Conservation (phyloP, 1,139 yeast genomes). For the Hansenula lynferdii region DNA sequence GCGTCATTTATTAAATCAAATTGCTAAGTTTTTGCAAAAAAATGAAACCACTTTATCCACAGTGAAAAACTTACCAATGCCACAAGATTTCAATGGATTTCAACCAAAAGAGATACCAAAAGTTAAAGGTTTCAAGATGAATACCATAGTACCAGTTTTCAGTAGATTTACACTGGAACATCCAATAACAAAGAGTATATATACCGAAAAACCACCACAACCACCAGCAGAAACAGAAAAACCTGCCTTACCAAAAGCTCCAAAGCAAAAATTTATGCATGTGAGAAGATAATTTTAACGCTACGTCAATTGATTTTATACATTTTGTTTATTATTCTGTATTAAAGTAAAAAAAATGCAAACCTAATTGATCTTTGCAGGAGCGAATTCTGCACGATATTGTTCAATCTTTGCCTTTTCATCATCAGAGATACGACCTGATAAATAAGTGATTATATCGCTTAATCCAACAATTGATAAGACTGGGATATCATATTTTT, state of each 20-base stretch:
- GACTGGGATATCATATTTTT: constrained; percentile 76
- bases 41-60: constrained; percentile 72
- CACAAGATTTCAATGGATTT: constrained; percentile 39
- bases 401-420: constrained; percentile 52
- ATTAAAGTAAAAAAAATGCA: not conserved
- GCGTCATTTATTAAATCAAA: constrained; percentile 56
- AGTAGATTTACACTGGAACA: constrained; percentile 77
- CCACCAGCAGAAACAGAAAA: constrained; percentile 22
- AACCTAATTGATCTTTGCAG: constrained; percentile 5
- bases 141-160: constrained; percentile 79
- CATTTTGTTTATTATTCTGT: not conserved
- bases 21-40: constrained; percentile 56
- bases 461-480: constrained; percentile 71
- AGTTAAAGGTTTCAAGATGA: constrained; percentile 83
- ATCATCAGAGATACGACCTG: constrained; percentile 47
- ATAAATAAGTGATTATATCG: constrained; percentile 66
- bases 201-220: constrained; percentile 41
- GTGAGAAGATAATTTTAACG: constrained; percentile 19
- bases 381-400: constrained; percentile 44
- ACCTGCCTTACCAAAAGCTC: constrained; percentile 29
- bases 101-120: constrained; percentile 62
- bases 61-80: constrained; percentile 55
- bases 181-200: constrained; percentile 73
- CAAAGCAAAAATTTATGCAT: constrained; percentile 38
- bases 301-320: not conserved